phyloP scores from a whole-genome alignment of 2,329 filamentous ascomycete genomes.

The Ceratocystis cubensis region DNA sequence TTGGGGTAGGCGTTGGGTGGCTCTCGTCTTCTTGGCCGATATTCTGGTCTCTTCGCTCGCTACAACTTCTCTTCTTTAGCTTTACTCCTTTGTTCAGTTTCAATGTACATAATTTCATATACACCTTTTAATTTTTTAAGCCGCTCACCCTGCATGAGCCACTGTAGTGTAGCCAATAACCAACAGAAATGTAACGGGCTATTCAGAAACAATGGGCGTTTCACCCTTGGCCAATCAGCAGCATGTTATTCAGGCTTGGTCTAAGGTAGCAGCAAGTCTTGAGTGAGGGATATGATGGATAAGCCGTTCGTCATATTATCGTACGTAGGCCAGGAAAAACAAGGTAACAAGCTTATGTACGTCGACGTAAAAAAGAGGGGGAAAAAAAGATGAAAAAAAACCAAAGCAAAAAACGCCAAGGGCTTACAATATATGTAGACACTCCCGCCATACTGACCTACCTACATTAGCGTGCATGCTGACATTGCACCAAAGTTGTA shows the following conservation, averaged over 20 bases:
- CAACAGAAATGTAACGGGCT: too few relatives aligned
- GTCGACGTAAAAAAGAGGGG: not conserved
- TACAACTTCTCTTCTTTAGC: slow-evolving; percentile 8
- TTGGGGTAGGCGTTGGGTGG: not conserved
- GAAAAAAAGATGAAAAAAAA: slow-evolving; percentile 3
- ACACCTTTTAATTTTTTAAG: slow-evolving; percentile 16
- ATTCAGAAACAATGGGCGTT: too few relatives aligned
- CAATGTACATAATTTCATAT: slow-evolving; percentile 19
- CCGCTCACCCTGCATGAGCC: too few relatives aligned
- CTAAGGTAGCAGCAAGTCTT: too few relatives aligned
- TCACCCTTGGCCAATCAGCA: too few relatives aligned
- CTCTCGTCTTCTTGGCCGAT: not conserved
- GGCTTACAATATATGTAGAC: not conserved
- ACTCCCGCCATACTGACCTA: not conserved
- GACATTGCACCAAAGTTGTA: slow-evolving; percentile 33
- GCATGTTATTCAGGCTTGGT: too few relatives aligned
- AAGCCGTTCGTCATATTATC: not conserved
- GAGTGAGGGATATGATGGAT: too few relatives aligned
- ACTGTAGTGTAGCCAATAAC: too few relatives aligned
- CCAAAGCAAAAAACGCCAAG: not conserved
- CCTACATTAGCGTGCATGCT: slow-evolving; percentile 42
- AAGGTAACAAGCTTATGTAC: not conserved
- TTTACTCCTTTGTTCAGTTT: slow-evolving; percentile 10
- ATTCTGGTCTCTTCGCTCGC: not conserved
- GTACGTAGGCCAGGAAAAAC: too few relatives aligned